Conservation (phyloP, 2,329 filamentous ascomycete genomes). For the Exophiala oligosperma region DNA sequence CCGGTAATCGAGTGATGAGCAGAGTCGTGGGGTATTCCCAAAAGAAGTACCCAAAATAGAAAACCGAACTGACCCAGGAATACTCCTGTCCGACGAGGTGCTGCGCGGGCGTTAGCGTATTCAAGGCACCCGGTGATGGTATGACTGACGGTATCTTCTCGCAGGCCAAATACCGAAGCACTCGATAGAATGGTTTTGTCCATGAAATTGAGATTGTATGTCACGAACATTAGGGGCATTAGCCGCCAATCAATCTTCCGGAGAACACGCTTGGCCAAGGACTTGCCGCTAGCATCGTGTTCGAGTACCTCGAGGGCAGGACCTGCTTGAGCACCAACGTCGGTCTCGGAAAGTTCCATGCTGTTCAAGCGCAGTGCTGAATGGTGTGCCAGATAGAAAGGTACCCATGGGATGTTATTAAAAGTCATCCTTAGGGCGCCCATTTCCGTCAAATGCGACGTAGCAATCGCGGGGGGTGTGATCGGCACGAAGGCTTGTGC, state of each 20-base stretch:
- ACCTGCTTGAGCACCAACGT: background rate
- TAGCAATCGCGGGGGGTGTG: too few species aligned
- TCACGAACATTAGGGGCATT: conserved; percentile 58
- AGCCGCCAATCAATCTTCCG: conserved; percentile 58
- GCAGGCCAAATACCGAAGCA: background rate
- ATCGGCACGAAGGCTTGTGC: too few species aligned
- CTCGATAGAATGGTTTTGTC: background rate
- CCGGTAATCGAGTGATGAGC: conserved; percentile 40
- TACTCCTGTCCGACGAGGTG: conserved; percentile 32
- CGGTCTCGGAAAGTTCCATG: background rate
- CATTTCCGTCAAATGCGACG: too few species aligned
- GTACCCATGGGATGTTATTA: too few species aligned
- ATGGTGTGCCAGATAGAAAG: too few species aligned
- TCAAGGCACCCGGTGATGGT: background rate
- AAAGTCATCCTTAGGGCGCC: too few species aligned
- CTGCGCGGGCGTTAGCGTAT: background rate
- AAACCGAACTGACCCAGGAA: conserved; percentile 37
- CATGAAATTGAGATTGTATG: conserved; percentile 58
- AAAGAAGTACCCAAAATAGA: conserved; percentile 38
- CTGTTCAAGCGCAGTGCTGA: too few species aligned
- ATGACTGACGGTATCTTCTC: background rate
- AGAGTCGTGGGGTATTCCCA: conserved; percentile 43
- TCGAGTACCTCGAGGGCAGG: background rate
- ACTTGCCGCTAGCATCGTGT: background rate
- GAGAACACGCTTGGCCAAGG: conserved; percentile 31